These are phyloP conservation scores for Saccharomycopsis synnaedendra DNA, from an alignment of 805 yeast genomes.

Conservation along the genomic window DNA sequence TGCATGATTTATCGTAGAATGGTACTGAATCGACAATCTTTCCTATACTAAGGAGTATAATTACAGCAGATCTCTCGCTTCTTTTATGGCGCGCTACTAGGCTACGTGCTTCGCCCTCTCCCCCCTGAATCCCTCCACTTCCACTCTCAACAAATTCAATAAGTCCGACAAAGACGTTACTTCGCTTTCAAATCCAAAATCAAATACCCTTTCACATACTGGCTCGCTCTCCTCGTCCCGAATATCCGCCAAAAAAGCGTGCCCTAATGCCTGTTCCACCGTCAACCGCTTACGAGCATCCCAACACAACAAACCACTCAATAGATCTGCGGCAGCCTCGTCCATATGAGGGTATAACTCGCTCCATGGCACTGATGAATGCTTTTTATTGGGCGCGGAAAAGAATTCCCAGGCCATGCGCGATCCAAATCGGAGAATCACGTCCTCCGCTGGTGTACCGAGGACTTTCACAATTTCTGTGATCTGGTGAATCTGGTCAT, in stretches of 20 bases:
- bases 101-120: conserved; percentile 18
- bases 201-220: conserved; percentile 36
- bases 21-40: no score
- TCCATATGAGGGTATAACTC: conserved; percentile 55
- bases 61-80: no score
- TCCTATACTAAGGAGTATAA: no score
- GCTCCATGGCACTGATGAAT: conserved; percentile 32
- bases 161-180: conserved; percentile 30
- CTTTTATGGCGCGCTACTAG: not conserved
- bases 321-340: conserved; percentile 35
- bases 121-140: conserved; percentile 38
- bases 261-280: conserved; percentile 46
- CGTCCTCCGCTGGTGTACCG: conserved; percentile 54
- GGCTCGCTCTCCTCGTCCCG: conserved; percentile 50
- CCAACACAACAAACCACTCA: conserved; percentile 53
- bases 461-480: conserved; percentile 54
- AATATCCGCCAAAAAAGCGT: conserved; percentile 41
- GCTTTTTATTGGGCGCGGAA: conserved; percentile 30
- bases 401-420: conserved; percentile 36
- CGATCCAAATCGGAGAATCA: conserved; percentile 34
- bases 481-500: conserved; percentile 59
- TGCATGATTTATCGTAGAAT: no score
- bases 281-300: conserved; percentile 41
- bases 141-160: conserved; percentile 37
- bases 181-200: conserved; percentile 53